Conservation (phyloP, 1,139 yeast species). For the Torulaspora pretoriensis region DNA sequence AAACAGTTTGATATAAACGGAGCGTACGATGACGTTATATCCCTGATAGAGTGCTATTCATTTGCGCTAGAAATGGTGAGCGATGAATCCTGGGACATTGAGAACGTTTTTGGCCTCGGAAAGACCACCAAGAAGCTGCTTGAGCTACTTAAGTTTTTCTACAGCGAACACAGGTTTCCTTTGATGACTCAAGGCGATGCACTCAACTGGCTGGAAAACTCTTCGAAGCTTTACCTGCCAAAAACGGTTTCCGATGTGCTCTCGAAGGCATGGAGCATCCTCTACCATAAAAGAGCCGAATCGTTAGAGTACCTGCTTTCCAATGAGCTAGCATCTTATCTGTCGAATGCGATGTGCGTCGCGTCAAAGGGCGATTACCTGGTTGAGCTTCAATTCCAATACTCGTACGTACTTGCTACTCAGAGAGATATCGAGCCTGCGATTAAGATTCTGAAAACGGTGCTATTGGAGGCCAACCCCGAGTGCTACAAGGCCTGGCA, state of each 20-base stretch:
- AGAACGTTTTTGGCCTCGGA: slow-evolving; percentile 19
- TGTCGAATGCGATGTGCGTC: slow-evolving; percentile 31
- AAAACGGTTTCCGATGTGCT: slow-evolving; percentile 18
- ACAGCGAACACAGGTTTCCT: slow-evolving; percentile 20
- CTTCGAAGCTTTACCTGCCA: slow-evolving; percentile 24
- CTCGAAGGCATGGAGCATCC: slow-evolving; percentile 27
- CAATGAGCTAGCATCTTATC: slow-evolving; percentile 30
- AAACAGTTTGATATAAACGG: slow-evolving; percentile 24
- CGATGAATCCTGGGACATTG: slow-evolving; percentile 16
- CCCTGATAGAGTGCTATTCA: slow-evolving; percentile 27
- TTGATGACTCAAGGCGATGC: slow-evolving; percentile 21
- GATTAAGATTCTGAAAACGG: slow-evolving; percentile 37
- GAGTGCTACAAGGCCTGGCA: slow-evolving; percentile 49
- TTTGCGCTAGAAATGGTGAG: slow-evolving; percentile 16
- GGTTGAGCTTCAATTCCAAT: slow-evolving; percentile 35
- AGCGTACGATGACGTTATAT: slow-evolving; percentile 24
- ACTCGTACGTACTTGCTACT: slow-evolving; percentile 38
- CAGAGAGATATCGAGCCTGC: slow-evolving; percentile 37
- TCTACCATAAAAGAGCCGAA: slow-evolving; percentile 21
- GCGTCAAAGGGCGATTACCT: slow-evolving; percentile 12
- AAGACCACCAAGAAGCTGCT: slow-evolving; percentile 13
- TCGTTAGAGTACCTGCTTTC: slow-evolving; percentile 25
- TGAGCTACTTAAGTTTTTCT: slow-evolving; percentile 18
- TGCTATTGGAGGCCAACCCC: slow-evolving; percentile 39
- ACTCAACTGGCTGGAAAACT: slow-evolving; percentile 23